Conservation (phyloP, 305 asterid genomes). For the Fraxinus sp. region DNA sequence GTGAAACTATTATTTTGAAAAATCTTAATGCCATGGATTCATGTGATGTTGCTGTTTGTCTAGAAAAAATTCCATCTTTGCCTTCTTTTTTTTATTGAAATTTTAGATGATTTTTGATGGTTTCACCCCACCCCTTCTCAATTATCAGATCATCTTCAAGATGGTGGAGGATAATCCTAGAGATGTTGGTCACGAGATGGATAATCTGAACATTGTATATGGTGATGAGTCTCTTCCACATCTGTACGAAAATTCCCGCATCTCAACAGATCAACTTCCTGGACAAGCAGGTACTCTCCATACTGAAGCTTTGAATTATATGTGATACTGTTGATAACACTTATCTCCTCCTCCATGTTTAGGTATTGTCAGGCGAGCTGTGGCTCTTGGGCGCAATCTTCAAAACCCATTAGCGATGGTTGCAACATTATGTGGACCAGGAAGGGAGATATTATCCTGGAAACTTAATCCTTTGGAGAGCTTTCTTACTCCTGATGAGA, state of each 20-base stretch:
- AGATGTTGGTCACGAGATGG: conserved; percentile 94
- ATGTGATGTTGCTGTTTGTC: background rate
- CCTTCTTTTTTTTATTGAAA: background rate
- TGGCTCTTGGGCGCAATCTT: conserved; percentile 86
- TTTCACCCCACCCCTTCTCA: conserved; percentile 11
- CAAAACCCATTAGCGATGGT: conserved; percentile 93
- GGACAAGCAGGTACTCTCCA: conserved; percentile 68
- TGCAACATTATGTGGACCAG: conserved; percentile 91
- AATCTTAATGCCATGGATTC: background rate
- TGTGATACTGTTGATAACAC: background rate
- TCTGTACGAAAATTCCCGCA: conserved; percentile 86
- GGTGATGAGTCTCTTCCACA: conserved; percentile 97
- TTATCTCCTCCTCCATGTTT: conserved; percentile 15
- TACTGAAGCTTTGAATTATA: background rate
- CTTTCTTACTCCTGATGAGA: conserved; percentile 94
- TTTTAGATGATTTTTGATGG: conserved; percentile 15
- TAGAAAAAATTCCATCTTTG: background rate
- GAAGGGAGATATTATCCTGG: conserved; percentile 91
- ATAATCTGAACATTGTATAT: conserved; percentile 78
- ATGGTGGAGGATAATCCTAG: conserved; percentile 98
- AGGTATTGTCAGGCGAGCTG: conserved; percentile 98
- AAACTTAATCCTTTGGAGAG: conserved; percentile 76
- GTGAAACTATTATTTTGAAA: conserved; percentile 4
- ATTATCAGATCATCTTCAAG: conserved; percentile 80
- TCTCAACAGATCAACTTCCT: conserved; percentile 92